Base-by-base conservation (phyloP, 2,329 filamentous ascomycete species). In the Daldinia sp. region DNA sequence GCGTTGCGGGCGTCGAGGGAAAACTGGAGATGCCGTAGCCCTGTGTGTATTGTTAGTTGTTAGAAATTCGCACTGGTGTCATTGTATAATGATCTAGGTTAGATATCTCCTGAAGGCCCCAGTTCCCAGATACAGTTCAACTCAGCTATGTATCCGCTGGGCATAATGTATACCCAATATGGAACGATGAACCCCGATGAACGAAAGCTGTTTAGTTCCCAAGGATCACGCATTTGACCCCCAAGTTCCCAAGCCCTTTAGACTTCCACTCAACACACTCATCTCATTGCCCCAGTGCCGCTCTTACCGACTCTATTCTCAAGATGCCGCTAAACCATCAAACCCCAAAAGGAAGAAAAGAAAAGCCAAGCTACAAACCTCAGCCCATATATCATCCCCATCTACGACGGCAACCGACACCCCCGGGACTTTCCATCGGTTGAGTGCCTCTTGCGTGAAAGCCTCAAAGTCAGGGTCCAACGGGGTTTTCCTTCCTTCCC, bases 401-500 rank as follows among this genome's bases (percentile, higher is more conserved):
- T 86, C 81, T 13, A 86, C 75, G 23, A 87, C 79, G 0, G 82
- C 83, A 20, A 87, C 78, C 1, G 85, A 79, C 5, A 87, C 60
- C 0, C 84, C 86, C 1, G 85, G 85, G 6, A 86, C 82, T 59
- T 84, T 81, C 80, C 81, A 86, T 50, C 79, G 67, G 6, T 79
- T 67, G 37, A 84, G 67, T 13, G 50, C 51, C 9, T 51, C 59
- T n/a, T 54, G 5, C 6, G 63, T 65, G 18, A 74, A 66, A 26
- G 57, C 48, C 4, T 18, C 58, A 15, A 76, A 74, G 1, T 33
- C 60, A 4, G 54, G 46, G 41, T 65, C 60, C 10, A 76, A 51
- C 18, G 74, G 74, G 39, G 58, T 69, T 9, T 18, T 23, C 4
- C 44, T 33, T 28, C 2, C 6, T 3, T 26, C 26, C 15, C 5